Conservation (phyloP, 2,329 filamentous ascomycete species). For the Cladosporium halotolerans region DNA sequence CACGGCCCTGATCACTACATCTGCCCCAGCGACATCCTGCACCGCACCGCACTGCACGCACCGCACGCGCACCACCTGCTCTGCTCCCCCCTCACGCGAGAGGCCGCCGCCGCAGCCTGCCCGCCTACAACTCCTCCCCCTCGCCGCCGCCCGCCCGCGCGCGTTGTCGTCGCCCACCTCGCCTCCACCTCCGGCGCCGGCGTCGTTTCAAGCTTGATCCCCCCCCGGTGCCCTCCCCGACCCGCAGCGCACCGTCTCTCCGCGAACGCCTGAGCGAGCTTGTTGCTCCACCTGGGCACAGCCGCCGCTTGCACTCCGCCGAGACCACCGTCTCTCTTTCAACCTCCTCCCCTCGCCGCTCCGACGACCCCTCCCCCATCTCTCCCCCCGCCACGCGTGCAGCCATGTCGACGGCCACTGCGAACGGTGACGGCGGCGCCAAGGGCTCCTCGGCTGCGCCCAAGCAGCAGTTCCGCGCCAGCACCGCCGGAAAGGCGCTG, state of each 20-base stretch:
- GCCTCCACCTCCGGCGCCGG: background rate
- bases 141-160: background rate
- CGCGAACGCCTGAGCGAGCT: constrained; percentile 1
- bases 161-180: no score
- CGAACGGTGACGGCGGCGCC: constrained; percentile 24
- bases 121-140: background rate
- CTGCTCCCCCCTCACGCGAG: background rate
- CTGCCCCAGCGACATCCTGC: background rate
- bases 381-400: constrained; percentile 7
- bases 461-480: constrained; percentile 45
- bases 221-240: background rate
- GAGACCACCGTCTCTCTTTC: background rate
- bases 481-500: constrained; percentile 43
- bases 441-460: constrained; percentile 14
- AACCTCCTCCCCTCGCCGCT: background rate
- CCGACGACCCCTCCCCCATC: background rate
- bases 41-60: background rate
- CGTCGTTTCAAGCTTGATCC: background rate
- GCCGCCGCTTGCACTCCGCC: background rate
- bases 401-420: constrained; percentile 25
- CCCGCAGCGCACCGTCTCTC: background rate
- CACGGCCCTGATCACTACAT: no score
- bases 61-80: background rate
- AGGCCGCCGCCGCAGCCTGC: background rate
- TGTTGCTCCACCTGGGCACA: background rate